phyloP scores from a whole-genome alignment of 768 basidiomycete species.

The Pleurotus pulmonarius region DNA sequence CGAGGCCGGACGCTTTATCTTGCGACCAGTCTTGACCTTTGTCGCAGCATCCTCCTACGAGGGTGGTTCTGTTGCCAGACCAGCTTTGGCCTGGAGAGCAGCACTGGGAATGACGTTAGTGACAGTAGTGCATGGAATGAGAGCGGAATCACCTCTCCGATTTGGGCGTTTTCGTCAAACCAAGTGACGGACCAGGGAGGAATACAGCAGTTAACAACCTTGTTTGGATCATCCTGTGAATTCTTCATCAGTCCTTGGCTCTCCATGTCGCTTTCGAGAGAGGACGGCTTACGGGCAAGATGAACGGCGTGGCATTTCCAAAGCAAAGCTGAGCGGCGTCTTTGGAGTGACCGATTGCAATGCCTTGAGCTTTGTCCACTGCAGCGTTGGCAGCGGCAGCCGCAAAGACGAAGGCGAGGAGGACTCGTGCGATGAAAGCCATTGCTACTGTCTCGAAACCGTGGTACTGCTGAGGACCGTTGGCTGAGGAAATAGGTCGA shows the following conservation, averaged over 20 bases:
- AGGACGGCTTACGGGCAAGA: background rate
- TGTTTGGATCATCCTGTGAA: background rate
- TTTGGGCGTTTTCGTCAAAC: background rate
- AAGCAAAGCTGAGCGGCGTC: background rate
- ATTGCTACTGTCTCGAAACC: background rate
- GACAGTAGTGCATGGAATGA: background rate
- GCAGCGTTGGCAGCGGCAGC: background rate
- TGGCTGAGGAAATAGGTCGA: background rate
- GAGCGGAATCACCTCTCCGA: background rate
- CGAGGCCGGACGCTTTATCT: background rate
- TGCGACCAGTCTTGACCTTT: background rate
- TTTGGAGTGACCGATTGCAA: background rate
- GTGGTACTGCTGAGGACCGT: background rate
- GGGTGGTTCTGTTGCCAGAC: background rate
- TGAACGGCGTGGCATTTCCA: background rate
- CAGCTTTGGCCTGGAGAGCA: background rate
- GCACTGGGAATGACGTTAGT: background rate
- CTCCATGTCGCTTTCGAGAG: background rate
- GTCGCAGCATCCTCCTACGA: constrained; percentile 1
- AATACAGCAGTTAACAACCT: background rate
- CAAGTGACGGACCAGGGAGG: background rate
- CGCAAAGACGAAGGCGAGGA: background rate
- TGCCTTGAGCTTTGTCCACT: background rate
- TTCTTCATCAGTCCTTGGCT: background rate
- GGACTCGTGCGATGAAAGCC: background rate